These are phyloP conservation scores for Talaromyces proteolyticus DNA, from an alignment of 495 filamentous ascomycete species.

Conservation along the genomic window DNA sequence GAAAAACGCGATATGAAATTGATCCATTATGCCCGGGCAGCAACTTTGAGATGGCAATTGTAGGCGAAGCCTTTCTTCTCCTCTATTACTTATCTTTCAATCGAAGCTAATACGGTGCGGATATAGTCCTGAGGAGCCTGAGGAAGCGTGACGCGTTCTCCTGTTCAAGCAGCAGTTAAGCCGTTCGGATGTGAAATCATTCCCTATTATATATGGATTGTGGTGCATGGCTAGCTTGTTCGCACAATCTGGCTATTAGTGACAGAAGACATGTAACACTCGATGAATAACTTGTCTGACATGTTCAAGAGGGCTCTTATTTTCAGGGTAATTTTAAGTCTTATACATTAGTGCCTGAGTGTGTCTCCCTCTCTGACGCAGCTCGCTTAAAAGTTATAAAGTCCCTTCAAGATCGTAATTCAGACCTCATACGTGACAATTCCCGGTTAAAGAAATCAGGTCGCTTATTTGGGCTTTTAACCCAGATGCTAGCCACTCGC, in stretches of 20 bases:
- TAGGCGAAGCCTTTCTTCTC: slow-evolving; percentile 1
- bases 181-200: no score
- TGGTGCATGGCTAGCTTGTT: no score
- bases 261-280: no score
- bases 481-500: neutral
- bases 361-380: no score
- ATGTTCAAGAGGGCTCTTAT: no score
- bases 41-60: slow-evolving; percentile 12
- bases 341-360: no score
- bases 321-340: no score
- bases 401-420: slow-evolving; percentile 7
- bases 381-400: no score
- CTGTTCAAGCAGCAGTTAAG: slow-evolving; percentile 2
- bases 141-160: neutral
- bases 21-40: slow-evolving; percentile 9
- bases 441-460: slow-evolving; percentile 8
- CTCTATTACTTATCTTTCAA: slow-evolving; percentile 1
- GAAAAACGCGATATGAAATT: slow-evolving; percentile 17
- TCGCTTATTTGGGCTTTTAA: slow-evolving; percentile 6
- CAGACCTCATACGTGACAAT: slow-evolving; percentile 6
- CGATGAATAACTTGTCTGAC: no score
- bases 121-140: slow-evolving; percentile 6
- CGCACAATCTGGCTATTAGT: no score
- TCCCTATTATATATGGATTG: no score
- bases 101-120: slow-evolving; percentile 6